Conservation (phyloP, 495 filamentous ascomycete species). For the Talaromyces proteolyticus region DNA sequence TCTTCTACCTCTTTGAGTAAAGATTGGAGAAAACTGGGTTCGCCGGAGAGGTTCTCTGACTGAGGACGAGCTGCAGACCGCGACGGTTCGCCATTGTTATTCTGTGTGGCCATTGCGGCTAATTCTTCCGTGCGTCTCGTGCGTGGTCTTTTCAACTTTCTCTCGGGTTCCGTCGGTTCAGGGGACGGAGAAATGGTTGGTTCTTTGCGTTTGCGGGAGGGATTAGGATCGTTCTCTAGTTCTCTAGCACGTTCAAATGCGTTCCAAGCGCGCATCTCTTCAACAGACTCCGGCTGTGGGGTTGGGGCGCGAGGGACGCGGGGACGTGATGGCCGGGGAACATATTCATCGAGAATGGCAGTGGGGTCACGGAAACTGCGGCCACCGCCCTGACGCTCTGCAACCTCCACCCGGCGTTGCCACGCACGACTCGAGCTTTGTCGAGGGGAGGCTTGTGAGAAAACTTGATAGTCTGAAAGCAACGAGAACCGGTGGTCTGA, state of each 20-base stretch:
- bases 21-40: slow-evolving; percentile 70
- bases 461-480: too few relatives aligned
- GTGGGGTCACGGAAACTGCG: slow-evolving; percentile 63
- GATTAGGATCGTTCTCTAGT: slow-evolving; percentile 46
- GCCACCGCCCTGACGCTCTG: slow-evolving; percentile 70
- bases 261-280: slow-evolving; percentile 83
- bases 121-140: slow-evolving; percentile 52
- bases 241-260: slow-evolving; percentile 79
- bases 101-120: slow-evolving; percentile 31
- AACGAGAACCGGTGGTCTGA: slow-evolving; percentile 48
- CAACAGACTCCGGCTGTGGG: slow-evolving; percentile 61
- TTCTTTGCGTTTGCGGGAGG: slow-evolving; percentile 71
- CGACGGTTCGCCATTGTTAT: slow-evolving; percentile 35
- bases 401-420: slow-evolving; percentile 75
- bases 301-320: slow-evolving; percentile 39
- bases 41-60: slow-evolving; percentile 26
- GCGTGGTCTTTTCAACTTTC: slow-evolving; percentile 79
- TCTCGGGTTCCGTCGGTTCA: slow-evolving; percentile 58
- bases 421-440: slow-evolving; percentile 62
- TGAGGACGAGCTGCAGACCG: slow-evolving; percentile 29
- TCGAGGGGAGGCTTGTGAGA: slow-evolving; percentile 53
- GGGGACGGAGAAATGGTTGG: slow-evolving; percentile 63
- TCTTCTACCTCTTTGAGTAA: slow-evolving; percentile 83
- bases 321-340: slow-evolving; percentile 36
- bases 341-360: slow-evolving; percentile 41